These are phyloP conservation scores for Escallonia rubra DNA, from an alignment of 129 eudicot genomes.

Conservation along the genomic window DNA sequence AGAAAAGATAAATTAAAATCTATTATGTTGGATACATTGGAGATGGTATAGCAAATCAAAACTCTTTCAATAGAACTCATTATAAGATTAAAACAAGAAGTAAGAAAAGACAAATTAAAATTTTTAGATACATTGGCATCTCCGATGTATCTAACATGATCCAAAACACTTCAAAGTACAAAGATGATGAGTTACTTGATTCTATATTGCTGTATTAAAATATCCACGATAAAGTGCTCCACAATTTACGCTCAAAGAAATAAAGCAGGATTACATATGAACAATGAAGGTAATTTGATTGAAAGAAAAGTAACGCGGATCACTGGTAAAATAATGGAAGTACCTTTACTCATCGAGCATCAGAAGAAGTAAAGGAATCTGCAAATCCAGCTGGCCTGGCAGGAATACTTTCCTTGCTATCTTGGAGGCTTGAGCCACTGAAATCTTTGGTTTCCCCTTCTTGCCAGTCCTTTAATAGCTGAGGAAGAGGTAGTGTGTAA, in stretches of 20 bases:
- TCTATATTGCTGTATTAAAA: too few relatives aligned
- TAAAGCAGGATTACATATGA: not conserved
- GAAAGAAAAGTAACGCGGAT: not conserved
- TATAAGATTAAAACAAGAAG: too few relatives aligned
- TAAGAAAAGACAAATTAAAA: too few relatives aligned
- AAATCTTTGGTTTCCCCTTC: conserved; percentile 23
- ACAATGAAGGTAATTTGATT: not conserved
- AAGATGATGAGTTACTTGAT: too few relatives aligned
- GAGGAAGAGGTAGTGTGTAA: conserved; percentile 22
- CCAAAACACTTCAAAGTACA: too few relatives aligned
- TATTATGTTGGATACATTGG: too few relatives aligned
- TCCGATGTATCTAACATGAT: too few relatives aligned
- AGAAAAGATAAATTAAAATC: too few relatives aligned
- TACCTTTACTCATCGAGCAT: conserved; percentile 33
- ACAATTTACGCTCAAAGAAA: not conserved
- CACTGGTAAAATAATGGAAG: not conserved
- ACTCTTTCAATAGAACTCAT: too few relatives aligned
- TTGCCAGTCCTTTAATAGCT: conserved; percentile 40
- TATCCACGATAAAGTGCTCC: too few relatives aligned
- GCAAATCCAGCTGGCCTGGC: conserved; percentile 40
- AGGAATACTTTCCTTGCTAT: conserved; percentile 43
- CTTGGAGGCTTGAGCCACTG: conserved; percentile 26
- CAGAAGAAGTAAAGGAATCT: conserved; percentile 39
- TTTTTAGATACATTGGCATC: too few relatives aligned
- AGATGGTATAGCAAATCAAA: too few relatives aligned